Evolutionary conservation across 768 basidiomycete genomes (phyloP).

Genomic region (Solioccasus polychromus): DNA sequence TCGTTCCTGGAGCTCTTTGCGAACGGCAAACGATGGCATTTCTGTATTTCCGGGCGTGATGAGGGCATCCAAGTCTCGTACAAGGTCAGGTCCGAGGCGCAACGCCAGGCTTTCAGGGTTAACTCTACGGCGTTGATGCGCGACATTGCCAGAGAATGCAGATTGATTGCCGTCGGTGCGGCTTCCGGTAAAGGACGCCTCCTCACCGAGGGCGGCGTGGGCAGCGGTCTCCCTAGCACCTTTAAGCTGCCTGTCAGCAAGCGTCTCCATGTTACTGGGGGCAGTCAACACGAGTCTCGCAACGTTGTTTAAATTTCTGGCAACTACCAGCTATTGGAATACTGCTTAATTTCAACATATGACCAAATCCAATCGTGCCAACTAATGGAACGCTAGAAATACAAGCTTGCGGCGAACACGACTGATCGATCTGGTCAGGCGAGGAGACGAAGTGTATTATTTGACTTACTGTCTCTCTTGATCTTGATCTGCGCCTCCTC

Average conservation of each 20-base stretch:
- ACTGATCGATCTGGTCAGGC: constrained; percentile 41
- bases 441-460: neutral
- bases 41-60: constrained; percentile 65
- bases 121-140: constrained; percentile 44
- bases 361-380: constrained; percentile 3
- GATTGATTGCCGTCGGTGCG: constrained; percentile 4
- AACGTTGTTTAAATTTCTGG: constrained; percentile 15
- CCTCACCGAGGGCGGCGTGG: neutral
- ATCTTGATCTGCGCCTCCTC: constrained; percentile 92
- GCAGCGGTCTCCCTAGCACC: neutral
- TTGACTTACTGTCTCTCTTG: constrained; percentile 87
- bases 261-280: constrained; percentile 13
- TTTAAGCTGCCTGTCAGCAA: too few species aligned
- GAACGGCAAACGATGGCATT: constrained; percentile 72
- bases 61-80: constrained; percentile 69
- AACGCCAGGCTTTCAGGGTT: constrained; percentile 69
- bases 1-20: constrained; percentile 68
- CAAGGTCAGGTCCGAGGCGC: constrained; percentile 62
- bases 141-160: constrained; percentile 4
- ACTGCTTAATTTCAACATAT: constrained; percentile 10
- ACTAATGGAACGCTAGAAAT: constrained; percentile 51
- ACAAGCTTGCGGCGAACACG: constrained; percentile 84
- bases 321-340: constrained; percentile 19
- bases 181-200: constrained; percentile 3
- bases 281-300: neutral